These are phyloP conservation scores for Myxozyma kluyveri DNA, from an alignment of 805 yeast species.

Conservation along the genomic window DNA sequence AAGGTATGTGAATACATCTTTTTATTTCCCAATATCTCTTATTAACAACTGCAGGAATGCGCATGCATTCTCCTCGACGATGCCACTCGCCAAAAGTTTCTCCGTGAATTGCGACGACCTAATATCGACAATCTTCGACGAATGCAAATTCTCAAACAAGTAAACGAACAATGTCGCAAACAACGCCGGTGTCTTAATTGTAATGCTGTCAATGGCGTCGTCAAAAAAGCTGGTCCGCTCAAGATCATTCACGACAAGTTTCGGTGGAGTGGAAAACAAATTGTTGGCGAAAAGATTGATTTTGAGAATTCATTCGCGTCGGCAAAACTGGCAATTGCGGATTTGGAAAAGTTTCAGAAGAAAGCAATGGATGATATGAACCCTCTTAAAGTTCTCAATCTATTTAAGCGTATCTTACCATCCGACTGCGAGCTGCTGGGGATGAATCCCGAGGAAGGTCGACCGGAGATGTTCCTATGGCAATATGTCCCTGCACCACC, in stretches of 20 bases:
- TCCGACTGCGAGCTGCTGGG: conserved; percentile 91
- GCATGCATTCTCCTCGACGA: conserved; percentile 75
- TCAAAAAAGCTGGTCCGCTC: conserved; percentile 93
- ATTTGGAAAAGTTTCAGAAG: conserved; percentile 78
- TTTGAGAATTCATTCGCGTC: conserved; percentile 87
- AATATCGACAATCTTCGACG: conserved; percentile 86
- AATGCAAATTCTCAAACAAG: conserved; percentile 79
- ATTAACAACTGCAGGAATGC: conserved; percentile 48
- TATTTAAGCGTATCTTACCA: conserved; percentile 82
- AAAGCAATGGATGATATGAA: conserved; percentile 90
- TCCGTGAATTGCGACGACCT: conserved; percentile 80
- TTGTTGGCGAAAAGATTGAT: conserved; percentile 73
- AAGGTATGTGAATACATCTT: conserved; percentile 41
- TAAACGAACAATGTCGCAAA: conserved; percentile 90
- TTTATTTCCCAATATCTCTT: neutral
- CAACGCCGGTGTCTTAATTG: conserved; percentile 88
- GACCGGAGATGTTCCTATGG: conserved; percentile 97
- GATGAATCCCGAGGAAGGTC: conserved; percentile 78
- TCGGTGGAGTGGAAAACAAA: conserved; percentile 90
- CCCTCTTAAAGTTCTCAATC: conserved; percentile 81
- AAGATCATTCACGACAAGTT: conserved; percentile 94
- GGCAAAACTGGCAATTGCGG: conserved; percentile 75
- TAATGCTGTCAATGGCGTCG: conserved; percentile 91
- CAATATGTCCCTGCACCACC: conserved; percentile 98
- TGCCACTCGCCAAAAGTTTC: conserved; percentile 61